Base-by-base conservation (phyloP, 1,284 basidiomycete species). In the Cystobasidiaceae sp. region DNA sequence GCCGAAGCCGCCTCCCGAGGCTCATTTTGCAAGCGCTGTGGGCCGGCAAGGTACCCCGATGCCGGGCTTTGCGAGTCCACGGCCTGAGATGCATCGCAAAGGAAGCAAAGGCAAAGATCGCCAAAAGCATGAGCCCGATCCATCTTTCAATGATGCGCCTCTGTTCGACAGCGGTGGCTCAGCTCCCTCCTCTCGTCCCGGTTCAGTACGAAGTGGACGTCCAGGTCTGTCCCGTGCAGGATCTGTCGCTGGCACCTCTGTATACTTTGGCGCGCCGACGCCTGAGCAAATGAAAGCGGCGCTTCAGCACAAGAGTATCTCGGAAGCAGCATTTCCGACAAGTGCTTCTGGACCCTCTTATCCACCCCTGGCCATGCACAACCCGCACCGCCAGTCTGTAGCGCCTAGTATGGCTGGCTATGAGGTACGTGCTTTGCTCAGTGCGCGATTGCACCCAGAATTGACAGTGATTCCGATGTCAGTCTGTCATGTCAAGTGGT, bases 251-350 rank as follows among this genome's bases (percentile, higher is more conserved):
- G n/a, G n/a, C n/a, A n/a, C n/a, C 13, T 56, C 54, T 15, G 15
- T 0, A 19, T 27, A 41, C 17, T 44, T 34, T 32, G 39, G 25
- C 1, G 23, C 54, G 21, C 54, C 39, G 19, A 41, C 54, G 7
- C 54, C 54, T 15, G 41, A 37, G 4, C 54, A 56, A 19, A 56
- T 56, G 45, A 37, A 56, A 30, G 60, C 60, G 11, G 50, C 60
- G 11, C 41, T 52, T 4, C 46, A 62, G 23, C 60, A 62, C 41
- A 33, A 50, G 19, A 62, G 60, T 34, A 41, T 62, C 3, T 62
- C 60, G 1, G 60, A 62, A 30, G 60, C 60, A 27, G 60, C 46
- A 4, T 62, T 52, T 33, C 39, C 49, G 5, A 9, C 48, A 13
- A 30, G 25, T 4, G 37, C 44, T 3, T 23, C 32, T n/a, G 11